These are phyloP conservation scores for Isabelozyma gotoi DNA, from an alignment of 805 yeast species.

Conservation along the genomic window DNA sequence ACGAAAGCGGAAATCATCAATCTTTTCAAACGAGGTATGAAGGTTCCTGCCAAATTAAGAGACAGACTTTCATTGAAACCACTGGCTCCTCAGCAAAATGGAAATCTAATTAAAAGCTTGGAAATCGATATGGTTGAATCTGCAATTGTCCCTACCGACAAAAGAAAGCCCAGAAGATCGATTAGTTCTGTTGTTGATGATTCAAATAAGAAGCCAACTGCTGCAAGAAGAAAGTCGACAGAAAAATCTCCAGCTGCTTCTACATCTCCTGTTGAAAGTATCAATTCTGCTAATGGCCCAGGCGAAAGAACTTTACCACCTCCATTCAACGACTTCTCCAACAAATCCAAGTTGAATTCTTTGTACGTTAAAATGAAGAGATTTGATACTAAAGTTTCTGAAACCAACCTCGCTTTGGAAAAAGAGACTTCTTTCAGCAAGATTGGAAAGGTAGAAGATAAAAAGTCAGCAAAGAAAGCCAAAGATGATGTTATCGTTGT, in stretches of 20 bases:
- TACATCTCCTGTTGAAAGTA: background rate
- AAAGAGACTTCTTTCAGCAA: background rate
- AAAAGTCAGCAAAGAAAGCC: background rate
- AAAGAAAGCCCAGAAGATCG: constrained; percentile 6
- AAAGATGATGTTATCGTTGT: too few relatives aligned
- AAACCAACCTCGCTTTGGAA: background rate
- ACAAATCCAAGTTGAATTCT: constrained; percentile 14
- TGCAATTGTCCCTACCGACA: constrained; percentile 7
- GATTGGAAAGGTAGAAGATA: background rate
- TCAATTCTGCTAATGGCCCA: background rate
- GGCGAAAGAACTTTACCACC: constrained; percentile 1
- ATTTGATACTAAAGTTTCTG: constrained; percentile 15
- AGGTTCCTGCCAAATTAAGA: constrained; percentile 5
- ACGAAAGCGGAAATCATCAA: constrained; percentile 18
- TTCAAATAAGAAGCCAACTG: background rate
- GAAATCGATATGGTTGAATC: constrained; percentile 22
- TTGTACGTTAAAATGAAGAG: constrained; percentile 19
- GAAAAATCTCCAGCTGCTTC: background rate
- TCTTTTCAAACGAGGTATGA: constrained; percentile 21
- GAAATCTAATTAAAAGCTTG: constrained; percentile 13
- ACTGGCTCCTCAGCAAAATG: background rate
- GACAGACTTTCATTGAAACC: background rate
- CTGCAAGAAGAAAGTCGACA: background rate
- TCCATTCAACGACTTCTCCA: background rate
- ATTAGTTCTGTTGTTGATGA: background rate